Evolutionary conservation across 2,329 filamentous ascomycete genomes (phyloP).

Genomic region (Hymenoscyphus salicellus): DNA sequence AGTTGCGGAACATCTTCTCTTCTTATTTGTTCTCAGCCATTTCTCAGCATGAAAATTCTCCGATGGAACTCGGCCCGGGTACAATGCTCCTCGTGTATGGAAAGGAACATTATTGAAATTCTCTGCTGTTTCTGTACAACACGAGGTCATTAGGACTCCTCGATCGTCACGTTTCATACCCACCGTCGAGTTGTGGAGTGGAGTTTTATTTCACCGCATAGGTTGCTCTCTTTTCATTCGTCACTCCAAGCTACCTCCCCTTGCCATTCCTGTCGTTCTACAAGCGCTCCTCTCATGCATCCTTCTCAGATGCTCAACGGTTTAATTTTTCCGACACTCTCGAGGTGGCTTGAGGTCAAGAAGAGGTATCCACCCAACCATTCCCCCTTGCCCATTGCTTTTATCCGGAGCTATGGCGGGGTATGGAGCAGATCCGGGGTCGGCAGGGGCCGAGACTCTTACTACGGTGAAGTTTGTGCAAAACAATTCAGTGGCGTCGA

Average conservation of each 20-base stretch:
- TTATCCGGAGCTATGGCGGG: constrained; percentile 7
- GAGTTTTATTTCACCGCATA: not conserved
- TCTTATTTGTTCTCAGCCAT: not conserved
- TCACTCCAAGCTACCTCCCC: not conserved
- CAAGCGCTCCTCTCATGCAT: constrained; percentile 10
- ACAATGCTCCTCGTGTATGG: not conserved
- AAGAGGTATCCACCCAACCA: not conserved
- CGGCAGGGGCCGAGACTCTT: not conserved
- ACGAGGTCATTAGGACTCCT: not conserved
- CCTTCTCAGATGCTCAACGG: not conserved
- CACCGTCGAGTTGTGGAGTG: not conserved
- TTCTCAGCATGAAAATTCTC: not conserved
- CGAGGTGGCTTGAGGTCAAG: not conserved
- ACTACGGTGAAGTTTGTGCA: not conserved
- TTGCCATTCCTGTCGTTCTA: not conserved
- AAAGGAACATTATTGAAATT: not conserved
- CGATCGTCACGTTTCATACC: not conserved
- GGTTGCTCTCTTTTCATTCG: not conserved
- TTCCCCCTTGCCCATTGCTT: not conserved
- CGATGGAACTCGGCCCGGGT: constrained; percentile 1
- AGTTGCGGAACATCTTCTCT: not conserved
- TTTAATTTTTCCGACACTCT: constrained; percentile 14
- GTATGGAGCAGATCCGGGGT: constrained; percentile 5
- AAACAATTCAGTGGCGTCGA: not conserved
- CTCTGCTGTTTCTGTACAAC: not conserved